These are phyloP conservation scores for Nemania abortiva DNA, from an alignment of 2,329 filamentous ascomycete genomes.

Conservation along the genomic window DNA sequence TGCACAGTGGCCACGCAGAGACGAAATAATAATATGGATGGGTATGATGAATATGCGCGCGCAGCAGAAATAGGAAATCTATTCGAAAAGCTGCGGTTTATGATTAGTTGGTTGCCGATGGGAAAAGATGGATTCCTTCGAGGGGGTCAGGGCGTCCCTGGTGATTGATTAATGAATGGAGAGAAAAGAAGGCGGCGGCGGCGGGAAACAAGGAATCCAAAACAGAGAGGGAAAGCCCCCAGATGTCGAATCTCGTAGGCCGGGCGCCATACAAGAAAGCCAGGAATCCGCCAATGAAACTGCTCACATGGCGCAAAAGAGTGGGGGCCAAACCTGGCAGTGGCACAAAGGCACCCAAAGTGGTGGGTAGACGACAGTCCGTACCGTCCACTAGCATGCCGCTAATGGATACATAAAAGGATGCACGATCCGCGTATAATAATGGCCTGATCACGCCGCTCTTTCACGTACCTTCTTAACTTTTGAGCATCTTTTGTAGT, in stretches of 20 bases:
- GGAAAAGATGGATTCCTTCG: conserved; percentile 21
- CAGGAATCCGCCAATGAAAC: conserved; percentile 14
- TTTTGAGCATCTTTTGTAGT: background rate
- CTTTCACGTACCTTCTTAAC: background rate
- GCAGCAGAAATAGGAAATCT: background rate
- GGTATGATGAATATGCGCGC: background rate
- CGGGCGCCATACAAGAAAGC: conserved; percentile 10
- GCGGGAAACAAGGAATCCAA: conserved; percentile 36
- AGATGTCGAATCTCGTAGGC: background rate
- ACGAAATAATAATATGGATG: background rate
- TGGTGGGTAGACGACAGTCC: background rate
- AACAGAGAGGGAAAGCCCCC: conserved; percentile 34
- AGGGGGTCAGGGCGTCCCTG: conserved; percentile 27
- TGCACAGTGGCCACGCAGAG: background rate
- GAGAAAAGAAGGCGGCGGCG: conserved; percentile 27
- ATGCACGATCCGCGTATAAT: background rate
- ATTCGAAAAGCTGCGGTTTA: conserved; percentile 6
- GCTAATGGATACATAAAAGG: too few relatives aligned
- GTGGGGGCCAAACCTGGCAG: background rate
- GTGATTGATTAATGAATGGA: conserved; percentile 30
- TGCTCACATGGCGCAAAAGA: background rate
- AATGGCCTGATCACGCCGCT: background rate
- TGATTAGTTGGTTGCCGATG: conserved; percentile 30
- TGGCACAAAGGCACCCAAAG: conserved; percentile 5
- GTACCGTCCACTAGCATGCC: background rate